Evolutionary conservation across 805 yeast species (phyloP), one percentile per base, ranked within the genome.

Genomic region (Yamadazyma tumulicola): DNA sequence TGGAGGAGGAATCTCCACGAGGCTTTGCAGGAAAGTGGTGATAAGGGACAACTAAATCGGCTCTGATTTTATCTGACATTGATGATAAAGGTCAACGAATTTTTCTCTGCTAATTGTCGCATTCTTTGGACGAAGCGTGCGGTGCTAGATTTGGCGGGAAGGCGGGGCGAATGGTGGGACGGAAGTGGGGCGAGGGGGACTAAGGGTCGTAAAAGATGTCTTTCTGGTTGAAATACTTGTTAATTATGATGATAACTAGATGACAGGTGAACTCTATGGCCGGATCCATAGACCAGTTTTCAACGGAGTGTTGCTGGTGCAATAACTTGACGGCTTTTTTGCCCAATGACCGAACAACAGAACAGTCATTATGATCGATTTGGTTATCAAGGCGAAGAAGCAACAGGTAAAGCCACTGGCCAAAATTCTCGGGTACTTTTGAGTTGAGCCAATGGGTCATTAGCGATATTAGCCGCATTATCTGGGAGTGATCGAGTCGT

Each of bases 21-120:
- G 70, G 61, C 43, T 69, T 70, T 24, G 75, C 72, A 32, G 74
- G 69, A n/a, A 53, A 51, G 48, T 74, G 80, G 35, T 51, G 51
- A 59, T 73, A 59, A 55, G 63, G 64, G 12, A 61, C 50, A 9
- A 59, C 61, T 31, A 57, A 49, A 28, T 59, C 64, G 42, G 53
- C 49, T 52, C 61, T 61, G 30, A 53, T 48, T 42, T 55, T 54
- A 26, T 57, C 48, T 29, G 36, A 32, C 36, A 32, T 32, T n/a
- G n/a, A n/a, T n/a, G n/a, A n/a, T n/a, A n/a, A n/a, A n/a, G n/a
- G n/a, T n/a, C n/a, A n/a, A n/a, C n/a, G n/a, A n/a, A n/a, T n/a
- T n/a, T n/a, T n/a, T n/a, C n/a, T n/a, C n/a, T n/a, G n/a, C n/a
- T n/a, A n/a, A n/a, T n/a, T n/a, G n/a, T n/a, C n/a, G n/a, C n/a